Evolutionary conservation across 768 basidiomycete species (phyloP), one percentile per base, ranked within the genome.

Genomic region (Amanita polypyramis): DNA sequence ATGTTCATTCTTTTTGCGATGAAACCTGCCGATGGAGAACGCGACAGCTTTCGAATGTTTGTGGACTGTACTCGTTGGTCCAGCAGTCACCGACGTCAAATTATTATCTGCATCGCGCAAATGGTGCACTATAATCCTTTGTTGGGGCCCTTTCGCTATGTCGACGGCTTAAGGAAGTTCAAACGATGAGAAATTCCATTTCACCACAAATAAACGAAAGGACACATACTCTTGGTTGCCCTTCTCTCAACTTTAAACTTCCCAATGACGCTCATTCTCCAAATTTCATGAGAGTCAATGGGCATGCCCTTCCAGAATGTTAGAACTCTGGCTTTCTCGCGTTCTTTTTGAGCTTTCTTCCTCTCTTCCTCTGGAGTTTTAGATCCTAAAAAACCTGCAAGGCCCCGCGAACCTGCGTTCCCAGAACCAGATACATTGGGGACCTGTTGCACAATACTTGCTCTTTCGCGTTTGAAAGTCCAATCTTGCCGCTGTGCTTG

Each of bases 1-100:
- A 50, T 32, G 39, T 51, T 44, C 55, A 46, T n/a, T 51, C 39
- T 42, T 49, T 35, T 51, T 46, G 15, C 64, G 62, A 45, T 82
- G 78, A 47, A 77, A 75, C 20, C 88, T 77, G 61, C 82, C 81
- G 41, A 91, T 76, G 0, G 87, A 88, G 62, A 88, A 89, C 0
- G 85, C 88, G 25, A 76, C 65, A 3, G 83, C 82, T 47, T 83
- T 79, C 1, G 88, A 86, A 58, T 91, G 88, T 54, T 85, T 86
- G 63, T 91, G 89, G 27, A 91, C 77, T 46, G 83, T 79, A 29
- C 77, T 72, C 19, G 70, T 67, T 0, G 86, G 85, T 1, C 84
- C 82, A 29, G 70, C 72, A 27, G 62, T 64, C 61, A 64, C 30
- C 11, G 49, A 54, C 39, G 57, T 55, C 33, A 61, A 62, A n/a